Evolutionary conservation across 148 eudicot genomes (phyloP).

Genomic region (Amaranthus cruentus): DNA sequence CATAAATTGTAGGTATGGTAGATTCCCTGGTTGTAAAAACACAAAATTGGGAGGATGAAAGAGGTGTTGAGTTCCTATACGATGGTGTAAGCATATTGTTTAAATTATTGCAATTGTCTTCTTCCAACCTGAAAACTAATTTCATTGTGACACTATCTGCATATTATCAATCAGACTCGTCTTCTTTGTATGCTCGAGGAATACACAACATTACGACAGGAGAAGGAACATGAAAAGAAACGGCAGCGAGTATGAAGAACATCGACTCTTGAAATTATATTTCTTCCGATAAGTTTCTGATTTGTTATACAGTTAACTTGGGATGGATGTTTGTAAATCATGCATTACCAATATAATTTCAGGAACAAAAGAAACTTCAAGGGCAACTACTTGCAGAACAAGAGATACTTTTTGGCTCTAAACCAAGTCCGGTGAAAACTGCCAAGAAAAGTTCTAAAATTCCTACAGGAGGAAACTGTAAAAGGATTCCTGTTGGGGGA

Average conservation of each 20-base stretch:
- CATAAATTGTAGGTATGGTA: conserved; percentile 62
- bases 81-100: conserved; percentile 69
- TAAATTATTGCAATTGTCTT: not conserved
- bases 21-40: conserved; percentile 64
- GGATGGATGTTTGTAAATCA: not conserved
- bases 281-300: not conserved
- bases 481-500: conserved; percentile 60
- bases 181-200: conserved; percentile 83
- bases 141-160: conserved; percentile 1
- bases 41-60: conserved; percentile 75
- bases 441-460: conserved; percentile 59
- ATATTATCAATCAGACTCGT: conserved; percentile 43
- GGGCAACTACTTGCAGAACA: conserved; percentile 78
- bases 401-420: conserved; percentile 81
- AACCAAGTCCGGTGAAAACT: conserved; percentile 83
- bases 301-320: not conserved
- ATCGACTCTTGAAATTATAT: not conserved
- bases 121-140: not conserved
- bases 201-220: conserved; percentile 49
- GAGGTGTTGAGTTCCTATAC: conserved; percentile 62
- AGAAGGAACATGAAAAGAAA: conserved; percentile 76
- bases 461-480: conserved; percentile 52
- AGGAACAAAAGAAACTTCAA: conserved; percentile 97
- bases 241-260: conserved; percentile 64
- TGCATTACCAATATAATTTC: conserved; percentile 14